These are phyloP conservation scores for Narthecium ossifragum DNA, from an alignment of 106 monocot species.

Conservation along the genomic window DNA sequence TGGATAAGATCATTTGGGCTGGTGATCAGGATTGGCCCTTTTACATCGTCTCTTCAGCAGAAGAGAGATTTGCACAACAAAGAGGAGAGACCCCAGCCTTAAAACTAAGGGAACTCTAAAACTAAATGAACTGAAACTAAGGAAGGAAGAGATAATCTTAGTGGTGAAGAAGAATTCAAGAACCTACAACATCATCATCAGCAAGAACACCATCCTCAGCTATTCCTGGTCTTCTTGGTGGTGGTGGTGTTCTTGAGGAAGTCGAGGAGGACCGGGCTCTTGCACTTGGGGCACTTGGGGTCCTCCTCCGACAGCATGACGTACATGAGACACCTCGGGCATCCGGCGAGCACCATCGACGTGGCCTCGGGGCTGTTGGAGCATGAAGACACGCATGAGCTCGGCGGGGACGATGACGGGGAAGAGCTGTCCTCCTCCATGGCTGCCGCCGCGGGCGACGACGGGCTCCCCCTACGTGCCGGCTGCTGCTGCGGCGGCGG, in stretches of 20 bases:
- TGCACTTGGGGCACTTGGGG: constrained; percentile 87
- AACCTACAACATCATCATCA: too few species aligned
- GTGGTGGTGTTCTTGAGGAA: constrained; percentile 34
- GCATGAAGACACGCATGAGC: constrained; percentile 69
- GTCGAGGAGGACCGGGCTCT: constrained; percentile 76
- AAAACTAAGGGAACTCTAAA: too few species aligned
- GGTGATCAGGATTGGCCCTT: too few species aligned
- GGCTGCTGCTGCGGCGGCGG: constrained; percentile 2
- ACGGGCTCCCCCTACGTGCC: constrained; percentile 32
- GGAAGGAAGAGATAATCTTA: too few species aligned
- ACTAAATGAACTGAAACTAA: too few species aligned
- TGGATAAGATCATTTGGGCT: too few species aligned
- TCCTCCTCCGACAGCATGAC: constrained; percentile 91
- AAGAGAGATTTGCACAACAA: too few species aligned
- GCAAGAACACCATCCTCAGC: background rate
- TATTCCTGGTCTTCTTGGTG: constrained; percentile 29
- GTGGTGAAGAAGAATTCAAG: too few species aligned
- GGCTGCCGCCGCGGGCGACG: constrained; percentile 16
- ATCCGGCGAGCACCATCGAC: constrained; percentile 89
- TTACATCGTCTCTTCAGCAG: too few species aligned
- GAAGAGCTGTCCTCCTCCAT: constrained; percentile 24
- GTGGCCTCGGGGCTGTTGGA: constrained; percentile 51
- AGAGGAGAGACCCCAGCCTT: too few species aligned
- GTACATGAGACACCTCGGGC: constrained; percentile 87
- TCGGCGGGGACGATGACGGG: constrained; percentile 37